These are phyloP conservation scores for Tephrocybe rancida DNA, from an alignment of 768 basidiomycete genomes.

Conservation along the genomic window DNA sequence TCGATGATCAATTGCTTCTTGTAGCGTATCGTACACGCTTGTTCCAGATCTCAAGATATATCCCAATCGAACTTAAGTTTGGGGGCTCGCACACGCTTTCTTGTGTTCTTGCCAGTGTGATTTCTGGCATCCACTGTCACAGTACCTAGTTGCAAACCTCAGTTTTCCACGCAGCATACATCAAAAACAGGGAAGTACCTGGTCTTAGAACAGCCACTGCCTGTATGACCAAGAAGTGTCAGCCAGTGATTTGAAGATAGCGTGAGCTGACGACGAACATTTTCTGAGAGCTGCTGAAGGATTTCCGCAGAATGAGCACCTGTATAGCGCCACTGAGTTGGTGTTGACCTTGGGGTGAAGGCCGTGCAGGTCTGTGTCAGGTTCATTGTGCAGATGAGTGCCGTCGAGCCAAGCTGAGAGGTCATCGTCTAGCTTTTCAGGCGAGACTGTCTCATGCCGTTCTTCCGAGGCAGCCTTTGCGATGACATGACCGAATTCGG, in stretches of 20 bases:
- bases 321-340: slow-evolving; percentile 54
- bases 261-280: slow-evolving; percentile 31
- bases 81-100: slow-evolving; percentile 23
- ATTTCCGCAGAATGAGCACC: slow-evolving; percentile 67
- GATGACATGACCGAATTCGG: slow-evolving; percentile 51
- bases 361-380: slow-evolving; percentile 28
- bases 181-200: slow-evolving; percentile 15
- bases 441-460: slow-evolving; percentile 25
- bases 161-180: not conserved
- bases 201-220: slow-evolving; percentile 27
- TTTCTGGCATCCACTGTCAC: slow-evolving; percentile 43
- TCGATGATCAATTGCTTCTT: too few relatives aligned
- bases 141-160: slow-evolving; percentile 37
- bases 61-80: too few relatives aligned
- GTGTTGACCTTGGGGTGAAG: slow-evolving; percentile 47
- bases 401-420: slow-evolving; percentile 31
- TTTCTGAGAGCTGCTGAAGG: slow-evolving; percentile 60
- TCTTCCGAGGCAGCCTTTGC: slow-evolving; percentile 30
- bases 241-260: not conserved
- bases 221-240: slow-evolving; percentile 6
- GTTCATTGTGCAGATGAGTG: slow-evolving; percentile 28
- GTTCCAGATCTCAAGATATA: too few relatives aligned
- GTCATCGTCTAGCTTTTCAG: slow-evolving; percentile 54
- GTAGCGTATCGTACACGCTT: too few relatives aligned
- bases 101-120: slow-evolving; percentile 42